Conservation (phyloP, 192 early-diverging fungal species). For the Coemansia sp. region DNA sequence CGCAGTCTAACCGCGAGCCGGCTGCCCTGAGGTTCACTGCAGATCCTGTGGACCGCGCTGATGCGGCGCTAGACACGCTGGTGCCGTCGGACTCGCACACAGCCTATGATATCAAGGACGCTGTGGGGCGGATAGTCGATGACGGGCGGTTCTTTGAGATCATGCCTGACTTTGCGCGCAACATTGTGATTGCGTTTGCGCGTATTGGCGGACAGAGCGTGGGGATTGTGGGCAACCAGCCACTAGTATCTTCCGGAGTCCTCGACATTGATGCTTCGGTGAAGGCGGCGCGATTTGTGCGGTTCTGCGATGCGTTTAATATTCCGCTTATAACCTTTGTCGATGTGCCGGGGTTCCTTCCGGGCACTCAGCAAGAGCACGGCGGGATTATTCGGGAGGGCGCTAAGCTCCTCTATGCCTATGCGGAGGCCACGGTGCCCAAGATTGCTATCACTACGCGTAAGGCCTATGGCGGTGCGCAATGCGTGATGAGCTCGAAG, state of each 20-base stretch:
- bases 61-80: constrained; percentile 81
- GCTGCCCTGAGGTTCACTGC: constrained; percentile 66
- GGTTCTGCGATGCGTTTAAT: constrained; percentile 97
- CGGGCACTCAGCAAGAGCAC: constrained; percentile 94
- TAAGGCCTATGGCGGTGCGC: constrained; percentile 98
- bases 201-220: constrained; percentile 86
- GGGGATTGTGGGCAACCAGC: constrained; percentile 93
- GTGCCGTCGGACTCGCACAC: constrained; percentile 89
- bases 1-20: constrained; percentile 78
- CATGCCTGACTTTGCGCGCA: constrained; percentile 88
- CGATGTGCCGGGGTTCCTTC: constrained; percentile 96
- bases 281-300: constrained; percentile 95
- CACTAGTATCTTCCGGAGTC: constrained; percentile 92
- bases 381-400: constrained; percentile 95
- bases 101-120: constrained; percentile 95
- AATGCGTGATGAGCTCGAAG: constrained; percentile 98
- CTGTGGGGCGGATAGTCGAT: constrained; percentile 82
- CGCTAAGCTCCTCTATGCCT: constrained; percentile 95
- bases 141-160: constrained; percentile 90
- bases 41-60: constrained; percentile 69
- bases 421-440: constrained; percentile 95
- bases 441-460: constrained; percentile 95
- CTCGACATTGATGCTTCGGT: constrained; percentile 94
- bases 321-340: constrained; percentile 94
- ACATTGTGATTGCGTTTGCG: constrained; percentile 91